These are phyloP conservation scores for Triticum dicoccoides DNA, from an alignment of 176 grass and related monocot genomes.

Conservation along the genomic window DNA sequence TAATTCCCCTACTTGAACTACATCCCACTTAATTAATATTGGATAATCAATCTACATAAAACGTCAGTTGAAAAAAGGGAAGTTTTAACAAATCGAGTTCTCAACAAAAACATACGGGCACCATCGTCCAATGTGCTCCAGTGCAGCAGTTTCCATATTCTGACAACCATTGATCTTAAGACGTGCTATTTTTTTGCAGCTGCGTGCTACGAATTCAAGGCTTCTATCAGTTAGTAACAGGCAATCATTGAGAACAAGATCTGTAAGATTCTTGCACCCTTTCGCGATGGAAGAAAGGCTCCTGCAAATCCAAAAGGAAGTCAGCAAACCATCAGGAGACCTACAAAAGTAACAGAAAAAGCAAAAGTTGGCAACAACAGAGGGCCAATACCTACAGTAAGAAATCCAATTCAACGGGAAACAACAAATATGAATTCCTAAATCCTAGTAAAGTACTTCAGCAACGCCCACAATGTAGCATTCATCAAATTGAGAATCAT, in stretches of 20 bases:
- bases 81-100: conserved; percentile 17
- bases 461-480: background rate
- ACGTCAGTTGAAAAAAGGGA: conserved; percentile 3
- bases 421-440: background rate
- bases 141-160: conserved; percentile 72
- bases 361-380: background rate
- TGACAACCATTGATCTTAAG: conserved; percentile 89
- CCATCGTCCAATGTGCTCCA: conserved; percentile 78
- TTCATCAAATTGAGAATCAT: conserved; percentile 2
- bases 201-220: conserved; percentile 80
- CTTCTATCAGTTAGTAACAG: conserved; percentile 80
- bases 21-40: conserved; percentile 2
- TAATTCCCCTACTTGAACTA: conserved; percentile 20
- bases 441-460: background rate
- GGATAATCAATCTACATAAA: background rate
- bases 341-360: conserved; percentile 13
- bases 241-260: conserved; percentile 70
- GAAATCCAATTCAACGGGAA: conserved; percentile 7
- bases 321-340: conserved; percentile 1
- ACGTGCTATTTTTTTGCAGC: conserved; percentile 70
- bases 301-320: conserved; percentile 43
- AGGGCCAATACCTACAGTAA: background rate
- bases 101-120: conserved; percentile 70
- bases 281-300: conserved; percentile 79
- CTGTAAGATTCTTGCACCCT: conserved; percentile 86